A percentile compares a stretch with the other conserved stretches of the same genome.
Evolutionary conservation across 768 basidiomycete genomes (phyloP).

Genomic region (Cystobasidium tubakii): DNA sequence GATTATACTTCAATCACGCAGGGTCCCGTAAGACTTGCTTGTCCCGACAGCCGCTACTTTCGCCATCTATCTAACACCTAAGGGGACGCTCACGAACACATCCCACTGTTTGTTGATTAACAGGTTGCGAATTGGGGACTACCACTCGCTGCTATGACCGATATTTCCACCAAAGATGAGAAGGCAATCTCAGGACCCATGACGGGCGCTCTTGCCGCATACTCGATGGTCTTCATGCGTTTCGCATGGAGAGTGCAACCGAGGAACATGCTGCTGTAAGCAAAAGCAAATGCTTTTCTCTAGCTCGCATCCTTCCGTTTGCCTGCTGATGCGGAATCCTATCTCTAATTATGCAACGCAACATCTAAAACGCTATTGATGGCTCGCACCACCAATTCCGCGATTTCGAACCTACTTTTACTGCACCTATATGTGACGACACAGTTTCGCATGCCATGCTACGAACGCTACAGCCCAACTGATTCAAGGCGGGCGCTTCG

Average conservation of each 20-base stretch:
- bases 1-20: not conserved
- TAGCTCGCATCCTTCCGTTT: not conserved
- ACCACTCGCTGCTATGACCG: conserved; percentile 83
- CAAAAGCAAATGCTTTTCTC: not conserved
- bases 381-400: too few species aligned
- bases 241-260: conserved; percentile 95
- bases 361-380: too few species aligned
- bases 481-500: conserved; percentile 73
- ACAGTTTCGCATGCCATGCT: conserved; percentile 54
- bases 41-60: not conserved
- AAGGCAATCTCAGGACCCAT: conserved; percentile 95
- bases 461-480: conserved; percentile 84
- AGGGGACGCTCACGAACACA: not conserved
- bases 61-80: not conserved
- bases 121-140: conserved; percentile 90
- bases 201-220: conserved; percentile 80
- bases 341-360: not conserved
- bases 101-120: too few species aligned
- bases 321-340: not conserved
- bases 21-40: conserved; percentile 27
- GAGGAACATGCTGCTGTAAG: conserved; percentile 61
- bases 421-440: too few species aligned
- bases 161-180: conserved; percentile 77
- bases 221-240: conserved; percentile 96
- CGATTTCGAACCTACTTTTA: too few species aligned